A percentile compares a stretch with the other conserved stretches of the same genome.
Evolutionary conservation across 768 basidiomycete species (phyloP).

Genomic region (Russula virescens): DNA sequence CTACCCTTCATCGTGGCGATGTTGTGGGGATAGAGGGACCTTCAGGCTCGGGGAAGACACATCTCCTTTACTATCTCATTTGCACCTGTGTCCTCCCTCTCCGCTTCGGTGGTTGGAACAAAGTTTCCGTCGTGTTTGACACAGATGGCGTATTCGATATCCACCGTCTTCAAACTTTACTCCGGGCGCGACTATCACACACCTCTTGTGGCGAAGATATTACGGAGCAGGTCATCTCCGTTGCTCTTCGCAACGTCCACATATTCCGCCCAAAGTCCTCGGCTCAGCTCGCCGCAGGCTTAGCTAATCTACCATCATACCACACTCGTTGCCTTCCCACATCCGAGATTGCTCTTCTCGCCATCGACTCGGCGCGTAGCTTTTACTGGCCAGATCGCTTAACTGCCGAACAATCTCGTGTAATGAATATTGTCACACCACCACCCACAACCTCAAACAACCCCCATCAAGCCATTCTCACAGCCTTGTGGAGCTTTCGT

Average conservation of each 20-base stretch:
- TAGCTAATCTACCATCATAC: conserved; percentile 52
- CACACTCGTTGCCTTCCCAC: conserved; percentile 44
- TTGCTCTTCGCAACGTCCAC: conserved; percentile 51
- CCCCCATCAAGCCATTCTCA: conserved; percentile 40
- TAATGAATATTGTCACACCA: conserved; percentile 18
- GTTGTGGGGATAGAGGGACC: conserved; percentile 74
- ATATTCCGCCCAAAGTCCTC: conserved; percentile 67
- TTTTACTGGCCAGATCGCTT: conserved; percentile 78
- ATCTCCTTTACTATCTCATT: conserved; percentile 63
- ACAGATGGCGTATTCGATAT: conserved; percentile 62
- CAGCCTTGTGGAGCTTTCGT: conserved; percentile 45
- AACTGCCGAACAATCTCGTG: conserved; percentile 43
- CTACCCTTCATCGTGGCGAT: conserved; percentile 48
- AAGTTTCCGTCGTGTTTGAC: conserved; percentile 64
- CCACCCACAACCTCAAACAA: conserved; percentile 29
- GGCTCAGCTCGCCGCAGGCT: conserved; percentile 60
- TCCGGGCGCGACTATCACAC: conserved; percentile 42
- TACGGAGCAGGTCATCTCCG: conserved; percentile 30
- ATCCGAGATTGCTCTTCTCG: conserved; percentile 57
- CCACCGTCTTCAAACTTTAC: conserved; percentile 46
- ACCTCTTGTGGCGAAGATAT: conserved; percentile 19
- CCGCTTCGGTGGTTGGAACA: conserved; percentile 50
- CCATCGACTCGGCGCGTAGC: conserved; percentile 69
- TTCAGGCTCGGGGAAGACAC: conserved; percentile 70
- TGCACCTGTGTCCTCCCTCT: conserved; percentile 52